Evolutionary conservation across 2,329 filamentous ascomycete species (phyloP).

Genomic region (Trichoderma koningiopsis): DNA sequence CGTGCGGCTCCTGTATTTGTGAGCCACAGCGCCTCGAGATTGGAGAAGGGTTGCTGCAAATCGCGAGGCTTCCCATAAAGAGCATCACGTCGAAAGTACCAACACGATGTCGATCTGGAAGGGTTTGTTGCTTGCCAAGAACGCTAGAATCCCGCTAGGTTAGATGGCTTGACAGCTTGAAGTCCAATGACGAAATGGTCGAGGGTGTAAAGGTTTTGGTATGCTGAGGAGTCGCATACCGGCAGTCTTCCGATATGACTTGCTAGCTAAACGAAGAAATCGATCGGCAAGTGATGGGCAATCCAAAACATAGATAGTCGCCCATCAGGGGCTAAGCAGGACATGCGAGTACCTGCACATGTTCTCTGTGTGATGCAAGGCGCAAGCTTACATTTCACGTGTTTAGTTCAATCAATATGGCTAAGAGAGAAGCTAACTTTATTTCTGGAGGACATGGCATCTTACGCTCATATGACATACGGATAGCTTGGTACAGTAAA

Average conservation of each 20-base stretch:
- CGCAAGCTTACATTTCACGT: neutral
- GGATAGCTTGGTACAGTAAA: neutral
- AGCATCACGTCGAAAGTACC: neutral
- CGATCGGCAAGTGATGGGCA: constrained; percentile 3
- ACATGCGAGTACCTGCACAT: neutral
- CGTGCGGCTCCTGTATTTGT: neutral
- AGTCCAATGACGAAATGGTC: neutral
- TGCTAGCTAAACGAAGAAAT: neutral
- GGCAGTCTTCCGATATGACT: neutral
- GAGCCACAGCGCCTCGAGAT: neutral
- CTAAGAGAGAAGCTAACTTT: neutral
- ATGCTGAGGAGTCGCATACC: neutral
- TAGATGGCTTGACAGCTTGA: neutral
- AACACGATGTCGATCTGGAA: neutral
- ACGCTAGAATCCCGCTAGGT: neutral
- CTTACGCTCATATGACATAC: neutral
- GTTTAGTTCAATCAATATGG: neutral
- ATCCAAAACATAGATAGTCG: neutral
- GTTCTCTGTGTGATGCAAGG: neutral
- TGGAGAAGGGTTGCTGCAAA: neutral
- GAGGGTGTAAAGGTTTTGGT: neutral
- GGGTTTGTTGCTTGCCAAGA: neutral
- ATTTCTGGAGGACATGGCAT: neutral
- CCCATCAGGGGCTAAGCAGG: neutral
- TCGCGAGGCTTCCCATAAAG: neutral